Conservation (phyloP, 2,329 filamentous ascomycete genomes). For the Phaeosphaeria sp. region DNA sequence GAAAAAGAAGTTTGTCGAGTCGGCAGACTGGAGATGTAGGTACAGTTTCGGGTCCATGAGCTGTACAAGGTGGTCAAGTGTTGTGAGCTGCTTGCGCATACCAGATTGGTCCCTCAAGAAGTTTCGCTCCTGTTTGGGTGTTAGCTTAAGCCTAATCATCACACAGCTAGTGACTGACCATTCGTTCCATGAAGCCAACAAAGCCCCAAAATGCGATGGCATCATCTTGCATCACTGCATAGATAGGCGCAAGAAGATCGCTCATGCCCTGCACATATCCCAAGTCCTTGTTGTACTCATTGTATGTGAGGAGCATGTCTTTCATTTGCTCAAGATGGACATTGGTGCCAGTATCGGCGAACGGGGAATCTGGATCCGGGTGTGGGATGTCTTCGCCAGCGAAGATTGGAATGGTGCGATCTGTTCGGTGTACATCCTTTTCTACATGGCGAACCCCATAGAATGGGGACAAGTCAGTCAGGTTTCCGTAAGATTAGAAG, state of each 20-base stretch:
- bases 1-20: slow-evolving; percentile 99
- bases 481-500: slow-evolving; percentile 1
- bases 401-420: slow-evolving; percentile 93
- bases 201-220: slow-evolving; percentile 97
- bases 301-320: slow-evolving; percentile 98
- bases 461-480: slow-evolving; percentile 60
- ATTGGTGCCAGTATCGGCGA: slow-evolving; percentile 91
- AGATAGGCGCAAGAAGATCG: slow-evolving; percentile 92
- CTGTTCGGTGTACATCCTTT: slow-evolving; percentile 97
- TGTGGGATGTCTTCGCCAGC: slow-evolving; percentile 96
- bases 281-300: slow-evolving; percentile 94
- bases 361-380: slow-evolving; percentile 93
- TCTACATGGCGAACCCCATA: slow-evolving; percentile 70
- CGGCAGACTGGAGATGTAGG: slow-evolving; percentile 83
- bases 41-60: slow-evolving; percentile 97
- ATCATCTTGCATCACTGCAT: slow-evolving; percentile 97
- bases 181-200: slow-evolving; percentile 93
- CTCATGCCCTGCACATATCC: slow-evolving; percentile 99
- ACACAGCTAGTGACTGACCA: slow-evolving; percentile 58
- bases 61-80: slow-evolving; percentile 92
- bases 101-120: slow-evolving; percentile 95
- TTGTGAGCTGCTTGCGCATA: slow-evolving; percentile 90
- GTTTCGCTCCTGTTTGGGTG: slow-evolving; percentile 72
- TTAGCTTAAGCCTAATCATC: slow-evolving; percentile 8
- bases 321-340: slow-evolving; percentile 99